A percentile compares a stretch with the other conserved stretches of the same genome.
phyloP scores from a whole-genome alignment of 805 yeast species.

The Vanderwaltozyma tropicalis region DNA sequence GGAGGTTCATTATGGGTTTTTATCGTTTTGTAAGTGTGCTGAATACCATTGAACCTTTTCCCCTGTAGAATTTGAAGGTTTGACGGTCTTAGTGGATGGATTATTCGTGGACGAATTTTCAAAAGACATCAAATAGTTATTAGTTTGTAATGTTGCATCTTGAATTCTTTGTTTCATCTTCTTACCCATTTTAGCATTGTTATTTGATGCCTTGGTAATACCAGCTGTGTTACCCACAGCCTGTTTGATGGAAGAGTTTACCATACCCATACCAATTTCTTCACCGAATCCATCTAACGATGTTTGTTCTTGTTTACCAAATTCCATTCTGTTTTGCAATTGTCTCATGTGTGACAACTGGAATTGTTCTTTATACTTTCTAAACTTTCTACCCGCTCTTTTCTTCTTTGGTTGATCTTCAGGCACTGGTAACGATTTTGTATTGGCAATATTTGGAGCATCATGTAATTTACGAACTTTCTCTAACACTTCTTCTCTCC shows the following conservation, averaged over 20 bases:
- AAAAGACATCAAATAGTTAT: constrained; percentile 7
- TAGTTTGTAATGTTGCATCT: constrained; percentile 15
- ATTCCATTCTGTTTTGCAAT: constrained; percentile 75
- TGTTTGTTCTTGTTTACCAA: constrained; percentile 65
- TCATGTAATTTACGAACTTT: constrained; percentile 62
- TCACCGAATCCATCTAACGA: constrained; percentile 60
- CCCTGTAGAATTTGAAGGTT: background rate
- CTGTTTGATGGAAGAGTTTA: constrained; percentile 19
- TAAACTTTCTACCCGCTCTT: constrained; percentile 73
- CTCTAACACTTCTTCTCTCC: constrained; percentile 47
- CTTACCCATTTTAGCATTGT: constrained; percentile 52
- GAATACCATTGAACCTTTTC: background rate
- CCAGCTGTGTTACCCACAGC: constrained; percentile 16
- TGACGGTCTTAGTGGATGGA: background rate
- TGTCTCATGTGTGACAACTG: constrained; percentile 71
- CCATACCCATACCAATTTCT: constrained; percentile 76
- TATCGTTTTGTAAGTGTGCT: too few relatives aligned
- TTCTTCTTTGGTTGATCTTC: constrained; percentile 66
- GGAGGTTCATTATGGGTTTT: too few relatives aligned
- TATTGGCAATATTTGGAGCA: constrained; percentile 65
- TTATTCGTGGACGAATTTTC: background rate
- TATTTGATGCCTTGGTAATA: constrained; percentile 33
- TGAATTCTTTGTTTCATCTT: constrained; percentile 42
- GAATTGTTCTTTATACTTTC: constrained; percentile 73
- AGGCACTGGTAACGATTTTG: constrained; percentile 66